phyloP scores from a whole-genome alignment of 345 rosid genomes.

The Euphorbia lathyris region DNA sequence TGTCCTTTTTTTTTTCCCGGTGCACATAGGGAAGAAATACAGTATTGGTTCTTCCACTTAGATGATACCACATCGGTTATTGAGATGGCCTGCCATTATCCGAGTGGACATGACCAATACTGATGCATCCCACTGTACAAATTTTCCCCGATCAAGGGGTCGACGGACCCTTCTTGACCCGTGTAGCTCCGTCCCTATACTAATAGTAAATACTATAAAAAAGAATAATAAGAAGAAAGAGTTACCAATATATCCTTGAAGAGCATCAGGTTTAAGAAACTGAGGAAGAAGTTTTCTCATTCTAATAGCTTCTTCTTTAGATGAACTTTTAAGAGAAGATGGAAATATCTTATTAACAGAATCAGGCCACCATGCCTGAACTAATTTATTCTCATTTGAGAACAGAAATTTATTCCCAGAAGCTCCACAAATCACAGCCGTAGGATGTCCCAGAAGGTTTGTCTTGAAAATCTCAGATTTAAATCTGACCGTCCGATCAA shows the following conservation, averaged over 20 bases:
- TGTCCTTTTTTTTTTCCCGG: too few relatives aligned
- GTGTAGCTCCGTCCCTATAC: too few relatives aligned
- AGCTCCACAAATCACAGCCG: conserved; percentile 28
- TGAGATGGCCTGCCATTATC: too few relatives aligned
- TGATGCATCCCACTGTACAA: too few relatives aligned
- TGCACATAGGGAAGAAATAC: too few relatives aligned
- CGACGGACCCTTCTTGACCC: too few relatives aligned
- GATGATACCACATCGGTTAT: too few relatives aligned
- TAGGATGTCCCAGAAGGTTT: conserved; percentile 30
- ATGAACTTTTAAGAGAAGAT: conserved; percentile 27
- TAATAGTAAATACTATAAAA: too few relatives aligned
- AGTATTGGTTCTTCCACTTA: too few relatives aligned
- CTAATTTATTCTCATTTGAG: conserved; percentile 42
- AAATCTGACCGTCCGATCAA: conserved; percentile 20
- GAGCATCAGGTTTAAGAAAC: conserved; percentile 36
- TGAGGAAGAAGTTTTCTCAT: conserved; percentile 37
- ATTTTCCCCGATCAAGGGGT: too few relatives aligned
- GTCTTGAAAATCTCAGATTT: conserved; percentile 33
- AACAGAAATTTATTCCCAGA: conserved; percentile 33
- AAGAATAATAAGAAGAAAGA: too few relatives aligned
- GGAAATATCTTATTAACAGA: conserved; percentile 40
- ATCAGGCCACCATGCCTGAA: conserved; percentile 39
- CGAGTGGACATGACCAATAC: too few relatives aligned
- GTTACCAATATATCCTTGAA: conserved; percentile 28
- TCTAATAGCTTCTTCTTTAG: conserved; percentile 30